phyloP scores from a whole-genome alignment of 2,329 filamentous ascomycete species.

The Penicillium sclerotigenum region DNA sequence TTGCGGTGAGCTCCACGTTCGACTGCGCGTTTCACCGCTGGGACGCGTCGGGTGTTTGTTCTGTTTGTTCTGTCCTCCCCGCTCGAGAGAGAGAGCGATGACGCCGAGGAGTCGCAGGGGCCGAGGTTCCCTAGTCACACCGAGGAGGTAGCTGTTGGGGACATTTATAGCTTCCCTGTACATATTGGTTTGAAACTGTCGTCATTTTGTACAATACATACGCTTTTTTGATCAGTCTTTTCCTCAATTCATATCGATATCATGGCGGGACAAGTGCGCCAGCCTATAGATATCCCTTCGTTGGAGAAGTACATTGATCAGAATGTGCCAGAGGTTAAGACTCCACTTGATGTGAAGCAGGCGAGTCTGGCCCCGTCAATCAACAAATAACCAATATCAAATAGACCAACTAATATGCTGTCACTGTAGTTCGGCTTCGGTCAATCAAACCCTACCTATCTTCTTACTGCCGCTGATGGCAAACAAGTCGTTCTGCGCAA shows the following conservation, averaged over 20 bases:
- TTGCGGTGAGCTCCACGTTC: conserved; percentile 25
- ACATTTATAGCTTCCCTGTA: conserved; percentile 4
- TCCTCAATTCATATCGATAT: conserved; percentile 7
- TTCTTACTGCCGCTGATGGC: conserved; percentile 70
- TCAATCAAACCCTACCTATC: conserved; percentile 96
- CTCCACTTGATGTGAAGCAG: conserved; percentile 85
- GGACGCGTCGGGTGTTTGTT: conserved; percentile 22
- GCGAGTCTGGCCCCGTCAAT: conserved; percentile 46
- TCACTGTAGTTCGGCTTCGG: conserved; percentile 80
- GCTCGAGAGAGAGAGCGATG: neutral
- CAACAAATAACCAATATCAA: neutral
- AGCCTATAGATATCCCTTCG: conserved; percentile 79
- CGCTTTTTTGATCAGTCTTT: neutral
- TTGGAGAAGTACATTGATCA: conserved; percentile 74
- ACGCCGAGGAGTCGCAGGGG: conserved; percentile 10
- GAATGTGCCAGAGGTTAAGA: conserved; percentile 78
- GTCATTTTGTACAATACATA: neutral
- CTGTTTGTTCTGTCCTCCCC: conserved; percentile 16
- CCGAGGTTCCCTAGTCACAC: conserved; percentile 9
- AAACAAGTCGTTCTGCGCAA: conserved; percentile 86
- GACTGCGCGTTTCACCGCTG: conserved; percentile 20
- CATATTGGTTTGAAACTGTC: neutral
- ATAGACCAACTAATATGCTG: neutral
- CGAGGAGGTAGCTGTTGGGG: neutral
- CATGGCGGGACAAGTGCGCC: conserved; percentile 85